Conservation (phyloP, 2,329 filamentous ascomycete species). For the Paracamarosporium sp. region DNA sequence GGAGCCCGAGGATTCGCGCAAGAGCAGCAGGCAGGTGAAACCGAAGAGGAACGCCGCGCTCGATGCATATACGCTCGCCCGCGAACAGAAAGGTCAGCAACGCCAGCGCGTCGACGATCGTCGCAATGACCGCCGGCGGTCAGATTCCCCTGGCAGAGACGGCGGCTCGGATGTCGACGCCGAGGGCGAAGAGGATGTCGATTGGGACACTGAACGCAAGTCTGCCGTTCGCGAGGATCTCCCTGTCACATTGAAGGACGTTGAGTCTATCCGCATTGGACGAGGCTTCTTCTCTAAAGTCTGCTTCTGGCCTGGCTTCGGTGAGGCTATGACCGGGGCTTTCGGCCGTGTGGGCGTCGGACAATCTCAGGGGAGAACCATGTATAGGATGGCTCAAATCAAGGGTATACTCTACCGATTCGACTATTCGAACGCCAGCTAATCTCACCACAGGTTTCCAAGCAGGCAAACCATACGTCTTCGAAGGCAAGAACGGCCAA, state of each 20-base stretch:
- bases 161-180: conserved; percentile 64
- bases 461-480: conserved; percentile 81
- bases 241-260: conserved; percentile 77
- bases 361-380: conserved; percentile 65
- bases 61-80: conserved; percentile 65
- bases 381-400: conserved; percentile 88
- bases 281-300: conserved; percentile 87
- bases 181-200: conserved; percentile 77
- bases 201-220: conserved; percentile 69
- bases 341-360: conserved; percentile 87
- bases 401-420: conserved; percentile 66
- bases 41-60: conserved; percentile 73
- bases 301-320: conserved; percentile 92
- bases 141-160: conserved; percentile 48
- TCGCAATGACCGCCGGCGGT: conserved; percentile 54
- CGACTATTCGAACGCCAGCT: conserved; percentile 20
- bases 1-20: conserved; percentile 80
- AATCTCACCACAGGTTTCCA: conserved; percentile 67
- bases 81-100: conserved; percentile 67
- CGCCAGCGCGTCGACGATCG: conserved; percentile 58
- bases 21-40: conserved; percentile 62
- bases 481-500: conserved; percentile 76
- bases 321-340: conserved; percentile 79
- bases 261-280: conserved; percentile 83
- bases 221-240: conserved; percentile 67